Conservation (phyloP, 306 rosid species). For the Albizia julibrissin region DNA sequence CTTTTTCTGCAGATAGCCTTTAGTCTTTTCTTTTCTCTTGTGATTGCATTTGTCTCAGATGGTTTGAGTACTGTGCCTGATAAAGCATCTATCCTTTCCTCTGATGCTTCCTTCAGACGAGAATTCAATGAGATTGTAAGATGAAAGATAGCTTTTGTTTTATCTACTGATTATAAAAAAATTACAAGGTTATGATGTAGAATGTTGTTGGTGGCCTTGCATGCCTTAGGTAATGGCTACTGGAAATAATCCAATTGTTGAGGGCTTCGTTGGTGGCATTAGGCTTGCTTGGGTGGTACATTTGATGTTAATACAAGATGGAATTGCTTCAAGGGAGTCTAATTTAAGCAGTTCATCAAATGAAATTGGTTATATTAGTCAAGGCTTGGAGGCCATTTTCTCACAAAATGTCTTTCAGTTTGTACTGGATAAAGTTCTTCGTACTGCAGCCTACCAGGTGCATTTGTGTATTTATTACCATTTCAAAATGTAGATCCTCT, state of each 20-base stretch:
- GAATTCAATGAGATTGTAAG: conserved; percentile 91
- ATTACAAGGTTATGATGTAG: conserved; percentile 27
- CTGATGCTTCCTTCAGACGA: conserved; percentile 66
- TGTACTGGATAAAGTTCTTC: conserved; percentile 78
- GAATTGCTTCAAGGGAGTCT: conserved; percentile 57
- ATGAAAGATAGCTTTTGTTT: conserved; percentile 25
- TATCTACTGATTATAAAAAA: conserved; percentile 25
- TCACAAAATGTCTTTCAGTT: conserved; percentile 81
- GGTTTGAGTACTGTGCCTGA: conserved; percentile 86
- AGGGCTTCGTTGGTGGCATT: conserved; percentile 69
- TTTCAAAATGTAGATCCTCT: not conserved
- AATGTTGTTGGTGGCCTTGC: conserved; percentile 31
- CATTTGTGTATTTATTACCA: conserved; percentile 21
- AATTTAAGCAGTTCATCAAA: conserved; percentile 64
- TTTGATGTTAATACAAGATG: conserved; percentile 78
- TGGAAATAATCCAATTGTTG: conserved; percentile 75
- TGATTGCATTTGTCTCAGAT: conserved; percentile 82
- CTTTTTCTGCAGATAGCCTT: conserved; percentile 74
- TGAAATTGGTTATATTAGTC: conserved; percentile 61
- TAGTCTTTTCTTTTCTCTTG: conserved; percentile 85
- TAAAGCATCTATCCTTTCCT: conserved; percentile 78
- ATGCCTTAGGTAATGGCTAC: conserved; percentile 70
- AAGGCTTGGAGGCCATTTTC: conserved; percentile 81
- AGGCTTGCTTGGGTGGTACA: conserved; percentile 95
- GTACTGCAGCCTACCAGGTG: conserved; percentile 91